Conservation (phyloP, 352 stramenopile species). For the Globisporangium okanoganense region DNA sequence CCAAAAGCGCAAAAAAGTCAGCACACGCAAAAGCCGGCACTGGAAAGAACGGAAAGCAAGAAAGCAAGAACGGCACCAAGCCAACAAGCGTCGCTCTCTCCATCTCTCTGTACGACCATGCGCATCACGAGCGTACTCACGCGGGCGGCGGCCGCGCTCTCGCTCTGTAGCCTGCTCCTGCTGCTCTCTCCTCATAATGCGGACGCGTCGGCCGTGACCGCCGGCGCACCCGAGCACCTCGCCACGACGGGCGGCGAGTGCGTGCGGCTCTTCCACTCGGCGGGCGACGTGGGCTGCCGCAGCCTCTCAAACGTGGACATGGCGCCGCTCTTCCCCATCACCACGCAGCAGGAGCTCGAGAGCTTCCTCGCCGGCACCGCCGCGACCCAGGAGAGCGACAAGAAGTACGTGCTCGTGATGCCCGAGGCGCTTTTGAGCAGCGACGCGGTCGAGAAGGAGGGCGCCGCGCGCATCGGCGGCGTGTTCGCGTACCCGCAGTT, state of each 20-base stretch:
- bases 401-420: constrained; percentile 67
- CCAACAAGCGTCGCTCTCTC: background rate
- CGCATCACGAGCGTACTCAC: constrained; percentile 5
- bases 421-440: constrained; percentile 50
- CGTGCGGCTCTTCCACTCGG: constrained; percentile 74
- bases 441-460: constrained; percentile 26
- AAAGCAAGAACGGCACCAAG: background rate
- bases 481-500: constrained; percentile 54
- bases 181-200: background rate
- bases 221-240: constrained; percentile 62
- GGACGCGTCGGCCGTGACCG: constrained; percentile 51
- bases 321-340: constrained; percentile 48
- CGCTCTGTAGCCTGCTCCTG: background rate
- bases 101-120: constrained; percentile 1
- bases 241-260: constrained; percentile 60
- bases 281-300: constrained; percentile 60
- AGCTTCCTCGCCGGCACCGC: constrained; percentile 34
- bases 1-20: too few relatives aligned
- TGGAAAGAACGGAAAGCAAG: background rate
- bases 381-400: constrained; percentile 16
- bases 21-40: background rate
- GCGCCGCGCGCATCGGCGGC: constrained; percentile 39
- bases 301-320: constrained; percentile 51
- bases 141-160: background rate
- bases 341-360: constrained; percentile 33